Evolutionary conservation across 495 filamentous ascomycete genomes (phyloP).

Genomic region (Penicillium argentinense): DNA sequence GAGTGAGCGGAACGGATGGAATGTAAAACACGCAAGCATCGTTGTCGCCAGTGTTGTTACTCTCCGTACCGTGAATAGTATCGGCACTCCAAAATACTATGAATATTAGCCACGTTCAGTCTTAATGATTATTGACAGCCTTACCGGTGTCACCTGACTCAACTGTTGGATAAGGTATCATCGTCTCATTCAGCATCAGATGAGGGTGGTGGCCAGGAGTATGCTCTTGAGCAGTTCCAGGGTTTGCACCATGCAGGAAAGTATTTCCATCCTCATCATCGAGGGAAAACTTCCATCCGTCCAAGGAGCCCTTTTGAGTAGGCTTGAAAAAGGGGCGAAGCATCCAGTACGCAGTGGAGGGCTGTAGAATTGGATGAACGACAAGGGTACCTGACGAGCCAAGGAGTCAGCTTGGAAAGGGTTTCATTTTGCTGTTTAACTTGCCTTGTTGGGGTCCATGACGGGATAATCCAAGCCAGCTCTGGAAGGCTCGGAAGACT

Average conservation of each 20-base stretch:
- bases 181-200: constrained; percentile 58
- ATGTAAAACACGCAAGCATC: constrained; percentile 78
- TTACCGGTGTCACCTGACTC: constrained; percentile 63
- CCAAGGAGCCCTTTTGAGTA: constrained; percentile 35
- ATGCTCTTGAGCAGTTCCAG: constrained; percentile 67
- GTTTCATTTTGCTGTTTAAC: too few species aligned
- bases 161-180: constrained; percentile 70
- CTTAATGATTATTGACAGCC: constrained; percentile 39
- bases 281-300: constrained; percentile 6
- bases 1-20: constrained; percentile 68
- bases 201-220: constrained; percentile 64
- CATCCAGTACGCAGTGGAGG: constrained; percentile 66
- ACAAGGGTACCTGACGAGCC: constrained; percentile 49
- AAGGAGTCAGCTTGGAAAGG: too few species aligned
- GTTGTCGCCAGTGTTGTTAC: constrained; percentile 55
- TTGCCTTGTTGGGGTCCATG: constrained; percentile 59
- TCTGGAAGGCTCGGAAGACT: constrained; percentile 75
- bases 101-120: background rate
- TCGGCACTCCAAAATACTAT: constrained; percentile 13
- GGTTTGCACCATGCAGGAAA: constrained; percentile 59
- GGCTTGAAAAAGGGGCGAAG: constrained; percentile 73
- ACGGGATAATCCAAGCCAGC: constrained; percentile 68
- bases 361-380: constrained; percentile 64
- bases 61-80: constrained; percentile 58
- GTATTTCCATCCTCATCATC: constrained; percentile 7